A percentile compares a stretch with the other conserved stretches of the same genome.
Conservation (phyloP, 495 filamentous ascomycete genomes). For the Lasiosphaeriaceae sp. region DNA sequence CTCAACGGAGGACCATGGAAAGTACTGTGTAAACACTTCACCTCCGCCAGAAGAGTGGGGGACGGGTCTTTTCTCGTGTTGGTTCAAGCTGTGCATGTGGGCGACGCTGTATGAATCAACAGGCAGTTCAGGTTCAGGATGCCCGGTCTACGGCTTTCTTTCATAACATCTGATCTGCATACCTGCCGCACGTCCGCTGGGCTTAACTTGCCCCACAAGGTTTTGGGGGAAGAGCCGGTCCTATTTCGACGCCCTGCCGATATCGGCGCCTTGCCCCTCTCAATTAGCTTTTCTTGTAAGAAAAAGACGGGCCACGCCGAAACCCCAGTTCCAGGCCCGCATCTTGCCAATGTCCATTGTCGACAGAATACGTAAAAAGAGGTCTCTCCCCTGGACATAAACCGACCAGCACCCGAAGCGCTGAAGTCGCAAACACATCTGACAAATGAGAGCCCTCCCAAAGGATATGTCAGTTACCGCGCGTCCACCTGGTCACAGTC, state of each 20-base stretch:
- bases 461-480: background rate
- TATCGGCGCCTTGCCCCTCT: slow-evolving; percentile 7
- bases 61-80: background rate
- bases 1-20: background rate
- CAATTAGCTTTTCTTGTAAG: background rate
- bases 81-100: too few species aligned
- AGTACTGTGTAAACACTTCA: background rate
- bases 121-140: background rate
- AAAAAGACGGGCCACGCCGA: background rate
- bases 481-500: background rate
- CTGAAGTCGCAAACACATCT: background rate
- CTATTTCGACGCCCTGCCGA: too few species aligned
- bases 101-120: too few species aligned
- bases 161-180: background rate
- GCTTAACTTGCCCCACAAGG: background rate
- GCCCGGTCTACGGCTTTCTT: too few species aligned
- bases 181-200: background rate
- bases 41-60: background rate
- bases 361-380: background rate
- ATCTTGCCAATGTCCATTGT: background rate
- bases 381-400: background rate
- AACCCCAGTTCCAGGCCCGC: background rate
- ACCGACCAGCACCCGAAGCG: background rate
- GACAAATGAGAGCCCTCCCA: background rate
- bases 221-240: background rate